Conservation (phyloP, 2,329 filamentous ascomycete species). For the Malbranchea zuffiana region DNA sequence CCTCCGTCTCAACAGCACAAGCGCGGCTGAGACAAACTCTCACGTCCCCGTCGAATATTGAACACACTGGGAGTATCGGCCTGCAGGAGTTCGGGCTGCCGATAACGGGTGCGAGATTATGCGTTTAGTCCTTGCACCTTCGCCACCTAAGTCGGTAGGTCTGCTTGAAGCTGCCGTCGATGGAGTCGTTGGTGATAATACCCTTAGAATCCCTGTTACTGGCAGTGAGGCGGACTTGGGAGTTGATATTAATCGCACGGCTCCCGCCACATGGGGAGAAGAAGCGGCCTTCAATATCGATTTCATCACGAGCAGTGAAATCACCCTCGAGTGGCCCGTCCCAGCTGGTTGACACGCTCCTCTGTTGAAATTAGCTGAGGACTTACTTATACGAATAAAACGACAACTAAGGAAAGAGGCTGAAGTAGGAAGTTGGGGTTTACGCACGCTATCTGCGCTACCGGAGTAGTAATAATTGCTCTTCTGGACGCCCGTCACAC, state of each 20-base stretch:
- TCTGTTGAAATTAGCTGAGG: too few species aligned
- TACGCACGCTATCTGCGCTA: slow-evolving; percentile 12
- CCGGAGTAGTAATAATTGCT: slow-evolving; percentile 14
- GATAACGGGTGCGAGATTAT: neutral
- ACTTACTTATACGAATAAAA: too few species aligned
- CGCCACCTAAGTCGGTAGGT: slow-evolving; percentile 35
- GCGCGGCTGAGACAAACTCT: too few species aligned
- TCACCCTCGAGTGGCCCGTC: slow-evolving; percentile 32
- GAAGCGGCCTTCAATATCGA: slow-evolving; percentile 37
- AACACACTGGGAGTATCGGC: neutral
- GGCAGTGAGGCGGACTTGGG: slow-evolving; percentile 36
- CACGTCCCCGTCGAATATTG: neutral
- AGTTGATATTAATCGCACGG: slow-evolving; percentile 45
- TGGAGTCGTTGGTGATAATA: slow-evolving; percentile 38
- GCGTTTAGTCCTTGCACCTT: slow-evolving; percentile 28
- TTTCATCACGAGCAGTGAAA: slow-evolving; percentile 38
- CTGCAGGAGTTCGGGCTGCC: neutral
- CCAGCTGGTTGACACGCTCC: slow-evolving; percentile 30
- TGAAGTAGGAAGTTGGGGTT: neutral
- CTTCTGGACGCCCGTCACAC: slow-evolving; percentile 6
- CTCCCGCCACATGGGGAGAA: slow-evolving; percentile 43
- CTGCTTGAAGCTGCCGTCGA: slow-evolving; percentile 39
- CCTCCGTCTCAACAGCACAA: too few species aligned
- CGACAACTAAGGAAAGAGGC: neutral
- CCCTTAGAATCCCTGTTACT: slow-evolving; percentile 26